Base-by-base conservation (phyloP, 306 rosid species). In the Pyrus bretschneideri region DNA sequence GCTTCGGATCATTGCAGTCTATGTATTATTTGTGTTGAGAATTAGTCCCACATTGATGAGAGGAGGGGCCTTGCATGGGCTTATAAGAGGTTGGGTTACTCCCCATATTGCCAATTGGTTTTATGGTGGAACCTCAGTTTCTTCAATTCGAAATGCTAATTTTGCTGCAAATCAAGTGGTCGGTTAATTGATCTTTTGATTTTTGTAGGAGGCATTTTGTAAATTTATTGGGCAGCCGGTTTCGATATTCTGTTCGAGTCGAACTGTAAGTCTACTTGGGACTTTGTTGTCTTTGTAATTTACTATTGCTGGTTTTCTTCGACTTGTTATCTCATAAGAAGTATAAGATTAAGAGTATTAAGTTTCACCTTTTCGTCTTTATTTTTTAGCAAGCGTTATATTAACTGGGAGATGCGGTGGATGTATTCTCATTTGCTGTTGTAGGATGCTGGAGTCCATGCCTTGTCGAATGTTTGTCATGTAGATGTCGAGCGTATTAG, bases 391-490 rank as follows among this genome's bases (percentile, higher is more conserved):
- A 35, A 38, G 13, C 64, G 9, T 57, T 35, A 22, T 23, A 58
- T 72, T 38, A 40, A 1, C 19, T 3, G 9, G 52, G 44, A 73
- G 13, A 69, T 81, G 72, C 44, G 51, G 23, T 76, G 42, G 65
- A 38, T 57, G 12, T 46, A 8, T 69, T 23, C 66, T 49, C 15
- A 45, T 80, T 30, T 76, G n/a, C 25, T 44, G 65, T 40, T 85
- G 71, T 76, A 95, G 99, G 99, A 95, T 86, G 96, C 97, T 72
- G 97, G 99, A 81, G 99, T 95, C 21, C 99, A 95, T 78, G 99
- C 99, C 76, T 81, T 95, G 70, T 95, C 97, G 25, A 95, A 95
- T 82, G 93, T 90, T 76, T 92, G 91, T 81, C 99, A 95, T 80
- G 97, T 90, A 19, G 93, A 95, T 82, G 86, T 95, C 30, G 87